Evolutionary conservation across 2,329 filamentous ascomycete genomes (phyloP), one percentile per base, ranked within the genome.

Genomic region (Juglanconis oblonga): DNA sequence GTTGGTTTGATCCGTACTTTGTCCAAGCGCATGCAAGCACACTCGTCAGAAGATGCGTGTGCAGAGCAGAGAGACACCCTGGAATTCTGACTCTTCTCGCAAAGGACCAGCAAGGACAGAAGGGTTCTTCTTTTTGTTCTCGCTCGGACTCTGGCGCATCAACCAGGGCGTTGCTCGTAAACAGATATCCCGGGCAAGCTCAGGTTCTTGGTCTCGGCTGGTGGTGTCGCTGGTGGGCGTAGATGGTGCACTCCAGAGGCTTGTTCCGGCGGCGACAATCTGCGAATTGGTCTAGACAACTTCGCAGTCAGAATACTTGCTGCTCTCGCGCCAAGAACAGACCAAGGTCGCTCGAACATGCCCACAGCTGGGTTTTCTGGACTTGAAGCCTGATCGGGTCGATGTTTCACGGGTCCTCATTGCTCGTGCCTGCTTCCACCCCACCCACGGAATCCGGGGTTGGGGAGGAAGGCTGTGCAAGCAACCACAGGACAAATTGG

Each of bases 361-460:
- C 17, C 17, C 17, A 24, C 17, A 24, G 17, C 17, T 24, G 17
- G 17, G 17, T 24, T 24, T 24, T 42, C 38, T 42, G 38, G 38
- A 42, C 9, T 42, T 32, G 24, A 54, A 42, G 31, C 11, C 11
- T 48, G 29, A 35, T 13, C 33, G 17, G 31, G 5, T 49, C 6
- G 35, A 10, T 32, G 35, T 42, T 29, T 51, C 47, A 6, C 42
- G 14, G 4, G 14, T 9, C 5, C 17, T 17, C 35, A 17, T 8
- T 29, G 14, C 44, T 29, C 13, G 14, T 45, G 17, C 44, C 3
- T 6, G 5, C 44, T 45, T 17, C 54, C 36, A 50, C 45, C 35
- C 29, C 48, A 52, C 33, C 55, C 47, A 51, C 47, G 48, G 45
- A 52, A 45, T 57, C 55, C 38, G 55, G 55, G 47, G 55, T 51